phyloP scores from a whole-genome alignment of 2,329 filamentous ascomycete species.

The Fusarium sp. region DNA sequence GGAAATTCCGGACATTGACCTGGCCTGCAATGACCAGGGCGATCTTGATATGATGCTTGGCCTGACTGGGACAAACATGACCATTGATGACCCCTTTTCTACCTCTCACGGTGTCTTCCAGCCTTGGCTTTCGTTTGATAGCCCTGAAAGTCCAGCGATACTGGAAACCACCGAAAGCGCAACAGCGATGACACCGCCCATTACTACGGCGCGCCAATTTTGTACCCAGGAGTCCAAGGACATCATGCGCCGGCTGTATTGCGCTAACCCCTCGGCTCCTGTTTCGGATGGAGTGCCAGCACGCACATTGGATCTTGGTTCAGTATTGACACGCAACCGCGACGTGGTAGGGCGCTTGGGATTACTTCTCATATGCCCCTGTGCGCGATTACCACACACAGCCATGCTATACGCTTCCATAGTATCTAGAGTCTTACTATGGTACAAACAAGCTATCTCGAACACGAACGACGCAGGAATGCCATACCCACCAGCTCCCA shows the following conservation, averaged over 20 bases:
- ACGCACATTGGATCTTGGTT: not conserved
- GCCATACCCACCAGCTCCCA: not conserved
- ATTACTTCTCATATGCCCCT: not conserved
- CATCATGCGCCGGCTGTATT: not conserved
- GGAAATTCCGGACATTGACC: not conserved
- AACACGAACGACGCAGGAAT: not conserved
- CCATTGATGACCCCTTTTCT: not conserved
- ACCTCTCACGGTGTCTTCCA: not conserved
- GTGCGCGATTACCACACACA: not conserved
- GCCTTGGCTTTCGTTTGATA: not conserved
- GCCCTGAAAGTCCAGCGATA: not conserved
- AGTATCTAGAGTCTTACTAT: not conserved
- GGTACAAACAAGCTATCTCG: not conserved
- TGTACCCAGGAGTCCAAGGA: not conserved
- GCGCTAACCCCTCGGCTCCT: not conserved
- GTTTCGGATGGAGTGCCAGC: not conserved
- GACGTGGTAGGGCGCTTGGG: not conserved
- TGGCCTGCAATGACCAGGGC: not conserved
- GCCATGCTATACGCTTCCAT: not conserved
- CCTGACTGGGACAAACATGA: not conserved
- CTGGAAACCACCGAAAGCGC: not conserved
- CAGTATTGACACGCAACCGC: not conserved
- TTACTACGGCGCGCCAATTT: not conserved
- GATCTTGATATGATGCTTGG: not conserved
- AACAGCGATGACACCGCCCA: not conserved